Base-by-base conservation (phyloP, 176 grass and related monocot species). In the Avena insularis region DNA sequence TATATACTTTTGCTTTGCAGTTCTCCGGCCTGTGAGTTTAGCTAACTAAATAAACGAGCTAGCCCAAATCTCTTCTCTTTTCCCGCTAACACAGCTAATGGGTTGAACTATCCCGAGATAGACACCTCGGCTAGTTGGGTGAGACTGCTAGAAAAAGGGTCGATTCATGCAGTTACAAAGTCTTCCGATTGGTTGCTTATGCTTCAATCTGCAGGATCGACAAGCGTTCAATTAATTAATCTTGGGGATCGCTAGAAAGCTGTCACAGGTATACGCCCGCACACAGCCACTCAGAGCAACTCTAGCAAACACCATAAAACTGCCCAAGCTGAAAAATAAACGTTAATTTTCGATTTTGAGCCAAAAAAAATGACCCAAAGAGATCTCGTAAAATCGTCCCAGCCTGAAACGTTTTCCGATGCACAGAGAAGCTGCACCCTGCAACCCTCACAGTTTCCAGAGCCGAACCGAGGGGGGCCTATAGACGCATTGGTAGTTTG, bases 61-160 rank as follows among this genome's bases (percentile, higher is more conserved):
- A 48, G n/a, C 71, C 5, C 79, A 61, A 60, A 85, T 75, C 11
- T 75, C 11, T 73, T 51, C 70, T 31, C 19, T 56, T 74, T 66
- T 75, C 35, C 58, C 63, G 21, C 58, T 45, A 46, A 63, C 65
- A 21, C 57, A 80, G 31, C 75, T 46, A 73, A 25, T 25, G 35
- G 54, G 60, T 19, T 69, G 48, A 62, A 64, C 71, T 27, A 50
- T 50, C 27, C n/a, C 23, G 51, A 38, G 59, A 77, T n/a, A 59
- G 53, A 62, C 53, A 73, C 77, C 25, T 76, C n/a, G 4, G 38
- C 48, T 10, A 77, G 36, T 21, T 46, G 36, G 8, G 25, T 35
- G 72, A 58, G 15, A 40, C 53, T 57, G 19, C 53, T 12, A 35
- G 51, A 58, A 58, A 19, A 60, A 33, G 59, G 56, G 77, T 79